phyloP scores from a whole-genome alignment of 768 basidiomycete species.

The Lactarius akahatsu region DNA sequence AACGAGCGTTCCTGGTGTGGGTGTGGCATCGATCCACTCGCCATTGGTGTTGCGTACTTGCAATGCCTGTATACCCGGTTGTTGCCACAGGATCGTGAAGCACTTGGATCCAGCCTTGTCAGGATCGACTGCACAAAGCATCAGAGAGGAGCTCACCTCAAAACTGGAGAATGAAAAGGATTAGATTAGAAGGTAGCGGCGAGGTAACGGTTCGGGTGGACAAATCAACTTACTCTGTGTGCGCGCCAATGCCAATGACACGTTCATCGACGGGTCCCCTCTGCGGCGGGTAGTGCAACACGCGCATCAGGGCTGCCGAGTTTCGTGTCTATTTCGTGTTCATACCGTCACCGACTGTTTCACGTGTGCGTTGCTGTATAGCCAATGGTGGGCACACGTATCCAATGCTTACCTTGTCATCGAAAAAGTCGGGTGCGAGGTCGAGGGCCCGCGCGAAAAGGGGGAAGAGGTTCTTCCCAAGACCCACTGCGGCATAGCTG shows the following conservation, averaged over 20 bases:
- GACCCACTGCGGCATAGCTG: constrained; percentile 51
- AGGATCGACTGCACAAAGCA: neutral
- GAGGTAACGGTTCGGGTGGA: neutral
- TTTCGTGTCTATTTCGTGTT: constrained; percentile 48
- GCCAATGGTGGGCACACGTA: neutral
- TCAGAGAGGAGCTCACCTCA: constrained; percentile 37
- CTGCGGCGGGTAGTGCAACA: constrained; percentile 78
- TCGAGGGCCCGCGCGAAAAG: constrained; percentile 69
- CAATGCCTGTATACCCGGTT: constrained; percentile 67
- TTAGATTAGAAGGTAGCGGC: neutral
- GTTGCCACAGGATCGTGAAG: constrained; percentile 86
- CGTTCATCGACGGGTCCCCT: constrained; percentile 56
- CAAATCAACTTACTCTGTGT: constrained; percentile 58
- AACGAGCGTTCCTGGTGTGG: constrained; percentile 77
- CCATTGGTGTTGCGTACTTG: constrained; percentile 78
- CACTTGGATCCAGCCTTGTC: constrained; percentile 45
- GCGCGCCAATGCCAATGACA: constrained; percentile 83
- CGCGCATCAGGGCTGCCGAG: constrained; percentile 62
- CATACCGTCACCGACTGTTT: neutral
- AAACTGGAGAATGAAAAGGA: constrained; percentile 35
- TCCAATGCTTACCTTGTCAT: constrained; percentile 52
- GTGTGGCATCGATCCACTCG: constrained; percentile 79
- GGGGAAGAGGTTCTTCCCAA: constrained; percentile 62
- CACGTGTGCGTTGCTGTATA: no score
- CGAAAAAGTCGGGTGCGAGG: constrained; percentile 59